Base-by-base conservation (phyloP, 495 filamentous ascomycete genomes). In the Trichoderma virens region DNA sequence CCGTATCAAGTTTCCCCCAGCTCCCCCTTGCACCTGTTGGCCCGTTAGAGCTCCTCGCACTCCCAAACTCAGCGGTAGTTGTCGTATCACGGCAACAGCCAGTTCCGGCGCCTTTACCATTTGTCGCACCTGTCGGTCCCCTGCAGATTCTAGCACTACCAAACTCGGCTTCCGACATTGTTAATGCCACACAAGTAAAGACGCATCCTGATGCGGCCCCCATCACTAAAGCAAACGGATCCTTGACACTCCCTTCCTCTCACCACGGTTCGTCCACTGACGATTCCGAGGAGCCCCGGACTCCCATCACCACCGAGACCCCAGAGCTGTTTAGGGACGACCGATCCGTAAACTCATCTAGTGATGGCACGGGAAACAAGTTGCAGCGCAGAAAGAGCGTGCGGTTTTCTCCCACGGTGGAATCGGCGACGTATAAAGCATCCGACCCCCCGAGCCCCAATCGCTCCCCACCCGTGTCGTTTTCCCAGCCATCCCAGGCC, bases 331-430 rank as follows among this genome's bases (percentile, higher is more conserved):
- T 28, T 30, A 56, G 51, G 25, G 51, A 56, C 16, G 51, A 56
- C 20, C 13, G 23, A 11, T 56, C 51, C 25, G 51, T 56, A 56
- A 30, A 28, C 25, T 56, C 47, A 56, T 56, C 51, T 27, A 56
- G 51, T 56, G 51, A 56, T 56, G 51, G 51, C 25, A n/a, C 31
- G 31, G 45, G 47, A 3, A 38, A 59, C 2, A 34, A 66, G 32
- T 18, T 70, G 7, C 79, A 80, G 64, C 75, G 75, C 51, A 73
- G 72, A 59, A 89, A 89, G 74, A 83, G 80, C 51, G 86, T 88
- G 16, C 82, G 83, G 16, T 89, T 88, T 67, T 88, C 87, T 4
- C 81, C 86, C 2, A 79, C 77, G 27, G 80, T 86, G 0, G 80
- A 86, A 67, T 82, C 83, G 16, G 83, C 79, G 27, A 82, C 83